Evolutionary conservation across 2,329 filamentous ascomycete genomes (phyloP), one percentile per base, ranked within the genome.

Genomic region (Coniochaeta sp.): DNA sequence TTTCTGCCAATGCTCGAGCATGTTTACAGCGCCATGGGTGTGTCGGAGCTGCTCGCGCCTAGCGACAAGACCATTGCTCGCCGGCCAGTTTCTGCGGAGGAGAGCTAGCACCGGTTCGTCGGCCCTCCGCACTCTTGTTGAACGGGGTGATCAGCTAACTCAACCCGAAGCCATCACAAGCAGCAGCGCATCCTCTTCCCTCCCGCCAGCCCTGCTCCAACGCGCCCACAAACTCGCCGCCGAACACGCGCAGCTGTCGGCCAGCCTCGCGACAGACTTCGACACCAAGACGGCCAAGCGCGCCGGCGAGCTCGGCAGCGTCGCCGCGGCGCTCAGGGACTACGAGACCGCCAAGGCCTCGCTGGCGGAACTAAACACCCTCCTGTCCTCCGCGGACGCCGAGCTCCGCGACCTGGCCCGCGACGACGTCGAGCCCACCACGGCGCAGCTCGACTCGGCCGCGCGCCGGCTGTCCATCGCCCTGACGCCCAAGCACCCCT

Each of bases 401-500:
- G 95, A 98, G 74, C 83, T 99, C 58, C 85, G 87, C 12, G 80
- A 87, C 9, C 81, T 99, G 58, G 87, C 96, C 12, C 77, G 81
- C n/a, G 91, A 96, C 64, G 95, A 99, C 71, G 80, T 98, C 9
- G 76, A 78, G n/a, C 73, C 81, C 2, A 91, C 90, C 12, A 77
- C 81, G 17, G 74, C 80, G 6, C 79, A 83, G 61, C 81, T 97
- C 26, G 79, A 82, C 2, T 70, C 75, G 0, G 82, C 96, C 28
- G 86, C 86, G 0, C 81, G 81, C 40, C 84, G 83, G 38, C 81
- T 99, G 50, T 91, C 91, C 28, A 85, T 82, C 24, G 86, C 89
- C 54, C 81, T 99, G 58, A 89, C 96, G 17, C 95, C 95, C 0
- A 85, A 86, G 44, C 93, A 99, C 72, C 90, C 93, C 2, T 99